Base-by-base conservation (phyloP, 352 stramenopile species). In the Plasmopara viticola region DNA sequence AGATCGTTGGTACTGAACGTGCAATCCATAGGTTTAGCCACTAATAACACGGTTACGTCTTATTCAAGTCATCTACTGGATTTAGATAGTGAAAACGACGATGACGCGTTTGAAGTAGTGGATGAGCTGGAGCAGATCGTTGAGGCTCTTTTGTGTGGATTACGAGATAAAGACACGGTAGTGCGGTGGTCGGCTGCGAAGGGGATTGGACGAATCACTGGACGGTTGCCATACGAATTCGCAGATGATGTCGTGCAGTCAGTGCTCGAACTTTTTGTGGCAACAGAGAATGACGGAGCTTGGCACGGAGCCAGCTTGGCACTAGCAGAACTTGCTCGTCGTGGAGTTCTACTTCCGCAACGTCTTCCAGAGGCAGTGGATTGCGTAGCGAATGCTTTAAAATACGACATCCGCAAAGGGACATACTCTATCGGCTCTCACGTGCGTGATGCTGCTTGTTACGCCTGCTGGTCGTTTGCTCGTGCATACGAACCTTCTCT, bases 111-210 rank as follows among this genome's bases (percentile, higher is more conserved):
- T 40, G 71, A 87, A 37, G 84, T 97, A 10, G 87, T 97, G n/a
- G 92, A 98, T 57, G 78, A 98, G 64, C 74, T 99, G 17, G 97
- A 99, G 67, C 91, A 98, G 52, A 96, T 98, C 33, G 91, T 99
- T 33, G 96, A 97, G 48, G 74, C 87, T 5, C 58, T 95, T 28
- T 55, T 98, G 12, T 82, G 66, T 44, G 89, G 84, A 0, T 64
- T 98, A 4, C 77, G 82, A 31, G 94, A 99, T 68, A 89, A 94
- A 45, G 91, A 97, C 67, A 99, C 97, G 1, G 85, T 98, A 12
- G 96, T 99, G 41, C 83, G 97, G n/a, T 99, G 97, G 97, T 98
- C 94, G 2, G 94, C 95, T 18, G 96, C 97, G n/a, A 99, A 99
- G 62, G 96, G 96, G 12, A 91, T 99, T 43, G 97, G 96, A 7